Evolutionary conservation across 2,329 filamentous ascomycete genomes (phyloP), one percentile per base, ranked within the genome.

Genomic region (Tolypocladium nubicola): DNA sequence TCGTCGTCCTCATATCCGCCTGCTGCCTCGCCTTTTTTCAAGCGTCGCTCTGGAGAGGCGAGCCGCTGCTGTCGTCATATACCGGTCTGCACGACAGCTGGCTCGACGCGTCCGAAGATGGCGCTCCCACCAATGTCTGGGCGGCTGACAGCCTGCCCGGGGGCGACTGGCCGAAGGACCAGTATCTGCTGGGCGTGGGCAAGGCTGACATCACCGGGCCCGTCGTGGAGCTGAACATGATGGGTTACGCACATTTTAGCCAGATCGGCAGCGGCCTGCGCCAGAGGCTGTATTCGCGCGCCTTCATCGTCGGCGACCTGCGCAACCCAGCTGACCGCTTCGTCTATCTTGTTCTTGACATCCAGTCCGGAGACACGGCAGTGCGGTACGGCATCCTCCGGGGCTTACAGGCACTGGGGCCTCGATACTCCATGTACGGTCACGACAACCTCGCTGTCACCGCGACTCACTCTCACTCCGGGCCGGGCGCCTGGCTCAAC

Each of bases 401-500:
- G 55, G 87, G 83, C 1, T 74, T 97, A 14, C 78, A 79, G 41
- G 76, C 74, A 0, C 73, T 95, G 23, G 91, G 90, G 0, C 73
- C 77, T 7, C 85, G 88, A 5, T 96, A 92, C 68, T 76, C 84
- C 19, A 75, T 88, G 56, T 68, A 96, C 70, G 83, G 81, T 52
- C 83, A 88, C 65, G 80, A 87, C 62, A 96, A 95, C 64, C 75
- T 96, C 21, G 92, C 92, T n/a, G 81, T 97, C 21, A 94, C 89
- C 1, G 92, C 90, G 39, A 96, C 92, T 0, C 92, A 97, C 69
- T 93, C 89, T 2, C 92, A 97, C 73, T 87, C 90, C 21, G 91
- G 90, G 0, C 91, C 92, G 0, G 92, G 89, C 4, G 92, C 88
- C 19, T 97, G 90, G 90, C 79, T 94, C 67, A 96, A 96, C 70